A percentile compares a stretch with the other conserved stretches of the same genome.
Conservation (phyloP, 768 basidiomycete species). For the Boletus rufocinnamomeus region DNA sequence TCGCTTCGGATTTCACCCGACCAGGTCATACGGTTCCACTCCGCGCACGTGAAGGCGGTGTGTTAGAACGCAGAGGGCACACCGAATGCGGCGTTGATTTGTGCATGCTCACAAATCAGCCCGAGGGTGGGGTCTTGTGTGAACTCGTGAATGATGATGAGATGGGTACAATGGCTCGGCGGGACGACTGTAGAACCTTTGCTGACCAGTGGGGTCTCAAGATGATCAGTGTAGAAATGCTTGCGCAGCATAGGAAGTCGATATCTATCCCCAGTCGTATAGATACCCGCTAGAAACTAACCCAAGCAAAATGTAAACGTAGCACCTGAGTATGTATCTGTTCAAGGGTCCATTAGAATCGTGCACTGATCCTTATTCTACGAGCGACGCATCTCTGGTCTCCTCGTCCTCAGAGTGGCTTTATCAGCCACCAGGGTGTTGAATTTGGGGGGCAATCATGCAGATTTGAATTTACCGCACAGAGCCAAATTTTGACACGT, state of each 20-base stretch:
- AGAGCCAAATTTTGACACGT: too few relatives aligned
- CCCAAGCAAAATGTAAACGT: neutral
- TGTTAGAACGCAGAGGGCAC: slow-evolving; percentile 86
- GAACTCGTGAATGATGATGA: slow-evolving; percentile 94
- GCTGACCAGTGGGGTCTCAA: slow-evolving; percentile 88
- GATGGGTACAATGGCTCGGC: slow-evolving; percentile 87
- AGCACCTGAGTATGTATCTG: neutral
- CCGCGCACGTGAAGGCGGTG: slow-evolving; percentile 82
- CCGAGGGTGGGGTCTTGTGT: slow-evolving; percentile 78
- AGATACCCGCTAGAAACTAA: neutral
- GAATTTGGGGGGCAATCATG: too few relatives aligned
- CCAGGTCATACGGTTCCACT: slow-evolving; percentile 97
- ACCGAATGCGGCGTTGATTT: slow-evolving; percentile 91
- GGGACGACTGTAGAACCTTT: slow-evolving; percentile 91
- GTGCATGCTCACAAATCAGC: slow-evolving; percentile 68
- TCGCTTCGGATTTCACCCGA: slow-evolving; percentile 75
- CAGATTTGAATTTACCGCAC: too few relatives aligned
- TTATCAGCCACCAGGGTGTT: too few relatives aligned
- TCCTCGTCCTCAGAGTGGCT: too few relatives aligned
- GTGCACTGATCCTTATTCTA: neutral
- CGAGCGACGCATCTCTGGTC: neutral
- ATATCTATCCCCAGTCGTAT: neutral
- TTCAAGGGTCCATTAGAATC: neutral
- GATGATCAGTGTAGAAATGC: slow-evolving; percentile 93
- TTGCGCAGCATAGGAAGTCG: slow-evolving; percentile 46